Evolutionary conservation across 169 alveolate species (phyloP), one percentile per base, ranked within the genome.

Genomic region (Plasmodium vivax): DNA sequence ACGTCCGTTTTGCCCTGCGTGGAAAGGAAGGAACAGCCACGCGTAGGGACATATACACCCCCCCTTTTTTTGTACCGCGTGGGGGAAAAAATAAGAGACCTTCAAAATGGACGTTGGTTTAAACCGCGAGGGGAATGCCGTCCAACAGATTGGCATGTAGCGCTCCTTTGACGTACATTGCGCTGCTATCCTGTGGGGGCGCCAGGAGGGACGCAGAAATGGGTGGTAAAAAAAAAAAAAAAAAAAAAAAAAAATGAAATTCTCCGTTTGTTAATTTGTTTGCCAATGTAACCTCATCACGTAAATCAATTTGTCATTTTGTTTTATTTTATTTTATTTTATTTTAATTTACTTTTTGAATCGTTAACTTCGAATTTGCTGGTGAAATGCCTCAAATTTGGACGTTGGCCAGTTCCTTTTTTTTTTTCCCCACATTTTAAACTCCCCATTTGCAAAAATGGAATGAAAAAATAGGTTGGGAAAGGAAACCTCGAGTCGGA

Each of bases 331-430:
- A 2, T n/a, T 62, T 58, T 58, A 16, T 58, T n/a, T 62, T n/a
- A n/a, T n/a, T n/a, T n/a, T n/a, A n/a, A n/a, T n/a, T n/a, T n/a
- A n/a, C n/a, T n/a, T n/a, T 19, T 62, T 19, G 12, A 83, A 93
- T 38, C 47, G 83, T 8, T 94, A 92, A 87, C 47, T 92, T 81
- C 30, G 82, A 73, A 74, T 82, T 73, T 73, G 74, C 74, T 10
- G 95, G 88, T 72, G 94, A 92, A 16, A 90, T 34, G 87, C 51
- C 47, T 27, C 87, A 58, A 56, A 30, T 88, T 79, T 74, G 82
- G 38, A 72, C 75, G 58, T 68, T 92, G 23, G 79, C 62, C 79
- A 51, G 38, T 62, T 8, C 10, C 14, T 4, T 62, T 19, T 62
- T 19, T 62, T 19, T 62, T 27, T 62, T n/a, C 4, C 34, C 27